These are phyloP conservation scores for Geotrichum citri-aurantii DNA, from an alignment of 1,139 yeast species.

Conservation along the genomic window DNA sequence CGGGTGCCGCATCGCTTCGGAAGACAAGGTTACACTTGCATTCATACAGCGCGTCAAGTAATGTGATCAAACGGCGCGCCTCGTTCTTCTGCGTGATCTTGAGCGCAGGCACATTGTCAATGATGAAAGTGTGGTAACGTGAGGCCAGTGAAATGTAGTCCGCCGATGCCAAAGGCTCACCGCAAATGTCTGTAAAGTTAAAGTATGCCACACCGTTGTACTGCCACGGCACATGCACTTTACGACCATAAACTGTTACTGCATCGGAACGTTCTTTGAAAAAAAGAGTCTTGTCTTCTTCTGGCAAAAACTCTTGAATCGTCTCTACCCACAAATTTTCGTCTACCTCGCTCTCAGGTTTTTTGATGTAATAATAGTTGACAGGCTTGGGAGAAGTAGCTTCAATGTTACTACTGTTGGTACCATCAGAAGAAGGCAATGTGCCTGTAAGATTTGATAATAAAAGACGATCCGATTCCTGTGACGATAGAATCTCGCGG, in stretches of 20 bases:
- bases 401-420: neutral
- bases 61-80: conserved; percentile 60
- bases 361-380: conserved; percentile 13
- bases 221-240: conserved; percentile 44
- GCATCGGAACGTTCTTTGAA: conserved; percentile 27
- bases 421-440: neutral
- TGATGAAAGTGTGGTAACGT: conserved; percentile 48
- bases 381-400: neutral
- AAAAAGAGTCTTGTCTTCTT: conserved; percentile 23
- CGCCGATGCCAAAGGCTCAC: conserved; percentile 55
- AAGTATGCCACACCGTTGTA: conserved; percentile 45
- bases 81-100: conserved; percentile 57
- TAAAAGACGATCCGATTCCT: conserved; percentile 26
- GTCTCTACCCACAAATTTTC: conserved; percentile 39
- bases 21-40: conserved; percentile 55
- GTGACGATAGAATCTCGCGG: conserved; percentile 38
- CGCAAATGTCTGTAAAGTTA: conserved; percentile 53
- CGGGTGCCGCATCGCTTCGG: conserved; percentile 47
- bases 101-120: conserved; percentile 59
- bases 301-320: conserved; percentile 22
- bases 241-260: conserved; percentile 53
- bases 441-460: neutral
- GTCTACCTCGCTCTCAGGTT: conserved; percentile 22
- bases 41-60: conserved; percentile 65
- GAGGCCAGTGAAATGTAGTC: conserved; percentile 68